Percentiles rank a stretch among this genome's conserved stretches.
Conservation (phyloP, 2,329 filamentous ascomycete genomes). For the Stachybotrys echinatus region DNA sequence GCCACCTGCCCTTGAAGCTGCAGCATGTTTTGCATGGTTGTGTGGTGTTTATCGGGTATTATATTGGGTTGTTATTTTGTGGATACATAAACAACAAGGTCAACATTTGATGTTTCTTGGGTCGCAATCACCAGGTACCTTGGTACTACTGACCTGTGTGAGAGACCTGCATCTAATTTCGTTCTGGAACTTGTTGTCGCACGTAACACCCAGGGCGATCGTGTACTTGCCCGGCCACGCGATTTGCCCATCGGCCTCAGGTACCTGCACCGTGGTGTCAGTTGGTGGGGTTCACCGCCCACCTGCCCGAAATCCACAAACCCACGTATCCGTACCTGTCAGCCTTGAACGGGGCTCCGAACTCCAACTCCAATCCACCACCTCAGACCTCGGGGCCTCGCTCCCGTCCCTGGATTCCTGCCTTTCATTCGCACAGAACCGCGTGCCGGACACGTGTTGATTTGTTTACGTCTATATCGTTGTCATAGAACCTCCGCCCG, state of each 20-base stretch:
- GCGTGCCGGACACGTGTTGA: background rate
- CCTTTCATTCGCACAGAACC: background rate
- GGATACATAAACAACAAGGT: no score
- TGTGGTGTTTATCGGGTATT: no score
- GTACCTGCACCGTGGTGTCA: background rate
- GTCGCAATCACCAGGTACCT: no score
- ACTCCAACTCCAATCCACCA: background rate
- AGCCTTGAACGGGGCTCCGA: background rate
- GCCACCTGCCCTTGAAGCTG: background rate
- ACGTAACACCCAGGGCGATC: no score
- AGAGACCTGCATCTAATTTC: no score
- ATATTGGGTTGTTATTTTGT: no score
- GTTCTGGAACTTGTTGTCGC: background rate
- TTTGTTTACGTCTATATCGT: no score
- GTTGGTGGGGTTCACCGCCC: slow-evolving; percentile 13
- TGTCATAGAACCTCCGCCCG: no score
- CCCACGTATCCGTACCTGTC: background rate
- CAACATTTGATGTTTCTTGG: no score
- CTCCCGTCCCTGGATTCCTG: background rate
- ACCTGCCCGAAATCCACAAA: slow-evolving; percentile 4
- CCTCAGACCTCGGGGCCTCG: no score
- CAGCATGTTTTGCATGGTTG: background rate
- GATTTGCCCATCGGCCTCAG: background rate
- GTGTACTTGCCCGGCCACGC: no score
- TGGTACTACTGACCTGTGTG: no score